These are phyloP conservation scores for Aspergillus sp. DNA, from an alignment of 2,329 filamentous ascomycete species.

Conservation along the genomic window DNA sequence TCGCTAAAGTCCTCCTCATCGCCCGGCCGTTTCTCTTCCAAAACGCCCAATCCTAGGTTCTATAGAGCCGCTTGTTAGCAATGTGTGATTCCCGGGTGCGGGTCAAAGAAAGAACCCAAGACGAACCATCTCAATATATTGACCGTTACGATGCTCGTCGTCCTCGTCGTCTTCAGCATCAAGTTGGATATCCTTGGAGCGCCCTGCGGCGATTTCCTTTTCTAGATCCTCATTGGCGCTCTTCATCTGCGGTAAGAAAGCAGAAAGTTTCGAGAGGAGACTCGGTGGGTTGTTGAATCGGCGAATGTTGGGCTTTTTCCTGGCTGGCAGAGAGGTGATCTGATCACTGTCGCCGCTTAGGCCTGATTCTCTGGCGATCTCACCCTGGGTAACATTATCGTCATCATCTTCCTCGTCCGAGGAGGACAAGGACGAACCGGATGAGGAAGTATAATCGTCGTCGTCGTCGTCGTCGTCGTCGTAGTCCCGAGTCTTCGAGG, in stretches of 20 bases:
- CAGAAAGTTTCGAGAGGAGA: slow-evolving; percentile 43
- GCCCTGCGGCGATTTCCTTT: slow-evolving; percentile 41
- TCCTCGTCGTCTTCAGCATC: slow-evolving; percentile 41
- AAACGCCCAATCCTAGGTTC: slow-evolving; percentile 51
- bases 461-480: slow-evolving; percentile 21
- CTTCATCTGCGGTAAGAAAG: slow-evolving; percentile 49
- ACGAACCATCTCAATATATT: slow-evolving; percentile 51
- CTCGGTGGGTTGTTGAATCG: slow-evolving; percentile 32
- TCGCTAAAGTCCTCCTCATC: slow-evolving; percentile 26
- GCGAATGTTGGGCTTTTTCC: slow-evolving; percentile 40
- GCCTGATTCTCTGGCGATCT: slow-evolving; percentile 9
- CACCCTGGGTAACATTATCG: slow-evolving; percentile 23
- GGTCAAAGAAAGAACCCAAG: neutral
- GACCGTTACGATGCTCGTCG: slow-evolving; percentile 36
- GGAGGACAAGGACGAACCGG: slow-evolving; percentile 23
- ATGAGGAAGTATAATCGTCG: slow-evolving; percentile 30
- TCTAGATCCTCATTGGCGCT: slow-evolving; percentile 49
- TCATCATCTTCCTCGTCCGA: slow-evolving; percentile 32
- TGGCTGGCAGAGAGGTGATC: slow-evolving; percentile 36
- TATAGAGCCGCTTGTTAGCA: slow-evolving; percentile 20
- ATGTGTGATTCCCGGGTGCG: neutral
- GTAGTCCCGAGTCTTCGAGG: slow-evolving; percentile 3
- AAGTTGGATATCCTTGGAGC: slow-evolving; percentile 35
- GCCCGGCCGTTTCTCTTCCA: slow-evolving; percentile 43
- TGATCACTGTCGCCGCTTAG: slow-evolving; percentile 9